A percentile compares a stretch with the other conserved stretches of the same genome.
phyloP scores from a whole-genome alignment of 352 stramenopile genomes.

The Elongisporangium prolatum region DNA sequence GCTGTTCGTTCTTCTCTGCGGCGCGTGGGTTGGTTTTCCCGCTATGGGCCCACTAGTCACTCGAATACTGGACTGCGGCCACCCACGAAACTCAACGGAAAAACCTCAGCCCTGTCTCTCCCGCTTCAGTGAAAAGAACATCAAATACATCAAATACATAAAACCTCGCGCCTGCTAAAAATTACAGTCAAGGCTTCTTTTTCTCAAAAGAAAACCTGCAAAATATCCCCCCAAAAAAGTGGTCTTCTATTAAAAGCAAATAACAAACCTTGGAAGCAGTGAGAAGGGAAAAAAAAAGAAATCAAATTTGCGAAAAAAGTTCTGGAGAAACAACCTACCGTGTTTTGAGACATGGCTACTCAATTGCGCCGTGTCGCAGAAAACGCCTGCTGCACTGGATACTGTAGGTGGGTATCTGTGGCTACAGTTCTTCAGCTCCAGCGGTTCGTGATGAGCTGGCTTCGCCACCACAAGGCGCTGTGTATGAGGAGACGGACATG shows the following conservation, averaged over 20 bases:
- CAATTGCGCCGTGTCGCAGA: not conserved
- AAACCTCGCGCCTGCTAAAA: too few species aligned
- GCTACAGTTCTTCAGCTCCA: not conserved
- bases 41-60: not conserved
- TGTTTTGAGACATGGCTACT: not conserved
- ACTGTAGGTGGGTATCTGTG: not conserved
- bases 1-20: not conserved
- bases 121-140: not conserved
- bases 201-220: not conserved
- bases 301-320: not conserved
- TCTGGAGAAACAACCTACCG: slow-evolving; percentile 1
- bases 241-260: not conserved
- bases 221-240: not conserved
- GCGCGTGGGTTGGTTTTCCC: slow-evolving; percentile 4
- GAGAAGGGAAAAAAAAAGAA: not conserved
- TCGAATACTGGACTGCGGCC: not conserved
- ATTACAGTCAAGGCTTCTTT: too few species aligned
- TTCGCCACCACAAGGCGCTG: not conserved
- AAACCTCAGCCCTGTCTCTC: not conserved
- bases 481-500: not conserved
- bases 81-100: not conserved
- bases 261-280: not conserved
- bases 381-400: not conserved
- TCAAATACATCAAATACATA: too few species aligned
- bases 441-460: not conserved